These are phyloP conservation scores for Auricularia sp. DNA, from an alignment of 768 basidiomycete genomes.

Conservation along the genomic window DNA sequence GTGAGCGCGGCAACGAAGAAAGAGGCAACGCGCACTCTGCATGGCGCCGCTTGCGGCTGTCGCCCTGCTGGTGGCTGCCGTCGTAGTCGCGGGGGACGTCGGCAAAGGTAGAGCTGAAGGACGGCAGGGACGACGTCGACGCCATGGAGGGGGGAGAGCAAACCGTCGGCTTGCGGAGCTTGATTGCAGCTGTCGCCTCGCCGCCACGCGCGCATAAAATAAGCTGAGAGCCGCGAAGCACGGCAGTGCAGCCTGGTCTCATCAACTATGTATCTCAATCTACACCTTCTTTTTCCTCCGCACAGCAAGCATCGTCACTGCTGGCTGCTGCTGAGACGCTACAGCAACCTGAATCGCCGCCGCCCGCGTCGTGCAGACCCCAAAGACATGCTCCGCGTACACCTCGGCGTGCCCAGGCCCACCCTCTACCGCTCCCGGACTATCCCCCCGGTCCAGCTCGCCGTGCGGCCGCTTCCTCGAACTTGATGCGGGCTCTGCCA, in stretches of 20 bases:
- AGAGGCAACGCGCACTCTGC: neutral
- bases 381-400: neutral
- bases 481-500: neutral
- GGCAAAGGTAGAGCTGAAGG: neutral
- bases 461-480: neutral
- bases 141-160: neutral
- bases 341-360: slow-evolving; percentile 3
- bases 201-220: no score
- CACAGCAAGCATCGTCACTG: slow-evolving; percentile 50
- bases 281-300: slow-evolving; percentile 35
- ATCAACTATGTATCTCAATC: no score
- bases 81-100: neutral
- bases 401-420: neutral
- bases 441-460: neutral
- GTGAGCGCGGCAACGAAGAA: neutral
- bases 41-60: neutral
- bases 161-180: no score
- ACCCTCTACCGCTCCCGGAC: no score
- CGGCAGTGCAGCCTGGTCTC: no score
- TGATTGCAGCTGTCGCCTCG: no score
- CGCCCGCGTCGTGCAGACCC: neutral
- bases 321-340: slow-evolving; percentile 11
- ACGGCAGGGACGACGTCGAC: neutral
- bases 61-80: neutral
- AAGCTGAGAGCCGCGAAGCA: no score